phyloP scores from a whole-genome alignment of 2,329 filamentous ascomycete species.

The Macrophomina pseudophaseolina region DNA sequence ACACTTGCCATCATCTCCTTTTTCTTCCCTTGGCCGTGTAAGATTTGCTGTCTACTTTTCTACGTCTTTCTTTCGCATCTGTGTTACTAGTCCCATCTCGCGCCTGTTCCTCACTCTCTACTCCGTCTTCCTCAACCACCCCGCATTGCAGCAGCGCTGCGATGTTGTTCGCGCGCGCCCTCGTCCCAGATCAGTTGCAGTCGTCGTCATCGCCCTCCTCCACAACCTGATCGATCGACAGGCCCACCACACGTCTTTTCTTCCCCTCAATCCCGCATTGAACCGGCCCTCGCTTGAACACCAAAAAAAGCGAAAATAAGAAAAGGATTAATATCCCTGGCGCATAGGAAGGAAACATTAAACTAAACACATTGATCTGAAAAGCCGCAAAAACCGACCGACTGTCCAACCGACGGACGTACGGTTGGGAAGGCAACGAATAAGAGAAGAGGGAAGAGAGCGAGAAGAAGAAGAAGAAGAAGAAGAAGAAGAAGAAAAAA shows the following conservation, averaged over 20 bases:
- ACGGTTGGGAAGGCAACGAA: too few relatives aligned
- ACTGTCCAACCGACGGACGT: too few relatives aligned
- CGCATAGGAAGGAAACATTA: too few relatives aligned
- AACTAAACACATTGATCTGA: too few relatives aligned
- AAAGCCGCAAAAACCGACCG: too few relatives aligned
- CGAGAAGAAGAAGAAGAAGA: neutral
- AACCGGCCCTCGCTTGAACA: too few relatives aligned
- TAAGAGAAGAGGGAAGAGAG: too few relatives aligned
- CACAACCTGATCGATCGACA: neutral
- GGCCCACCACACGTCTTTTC: too few relatives aligned
- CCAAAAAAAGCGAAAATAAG: too few relatives aligned
- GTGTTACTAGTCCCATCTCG: neutral
- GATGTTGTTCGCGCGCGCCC: neutral
- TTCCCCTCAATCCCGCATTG: too few relatives aligned
- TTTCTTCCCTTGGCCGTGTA: too few relatives aligned
- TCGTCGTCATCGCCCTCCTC: neutral
- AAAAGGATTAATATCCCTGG: too few relatives aligned
- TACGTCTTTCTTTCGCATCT: neutral
- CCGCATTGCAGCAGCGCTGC: neutral
- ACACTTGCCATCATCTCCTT: neutral
- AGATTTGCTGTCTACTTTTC: neutral
- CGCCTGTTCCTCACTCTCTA: neutral
- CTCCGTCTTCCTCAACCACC: neutral
- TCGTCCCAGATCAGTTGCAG: conserved; percentile 3
- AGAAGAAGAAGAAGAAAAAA: neutral